Evolutionary conservation across 2,329 filamentous ascomycete genomes (phyloP), one percentile per base, ranked within the genome.

Genomic region (Alternaria longipes): DNA sequence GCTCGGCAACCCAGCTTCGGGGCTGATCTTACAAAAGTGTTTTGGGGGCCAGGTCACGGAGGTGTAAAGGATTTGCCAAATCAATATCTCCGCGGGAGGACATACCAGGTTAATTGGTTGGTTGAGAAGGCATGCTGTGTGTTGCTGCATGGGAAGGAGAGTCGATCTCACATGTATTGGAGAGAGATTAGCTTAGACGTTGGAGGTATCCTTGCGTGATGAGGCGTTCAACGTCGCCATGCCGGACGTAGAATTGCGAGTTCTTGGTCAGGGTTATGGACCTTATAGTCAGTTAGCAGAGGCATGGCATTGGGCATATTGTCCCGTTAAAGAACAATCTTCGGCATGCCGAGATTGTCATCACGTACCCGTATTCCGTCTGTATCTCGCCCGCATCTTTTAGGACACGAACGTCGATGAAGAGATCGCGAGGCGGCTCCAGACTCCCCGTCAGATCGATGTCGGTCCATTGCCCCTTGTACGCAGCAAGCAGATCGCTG

Each of bases 311-410:
- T 40, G 20, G 38, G 14, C n/a, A 22, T 41, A 26, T 24, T 18
- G 30, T 12, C 40, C 18, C 14, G n/a, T 18, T 14, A 22, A 28
- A 20, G 30, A 11, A 8, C 20, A 24, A 30, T 0, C 36, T 54
- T 54, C 22, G 44, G 45, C 34, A 50, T 40, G 40, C 22, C 55
- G 52, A 32, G 20, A 26, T 55, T 12, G 49, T 28, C 3, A 8
- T 58, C 34, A 83, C 90, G 79, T 85, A 97, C 91, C 95, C 95
- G 76, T 99, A 99, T 84, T 99, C 96, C 0, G 95, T 99, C 82
- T 99, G 94, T 66, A 99, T 97, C 83, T 99, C 95, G 5, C 96
- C 95, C 1, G 94, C 95, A 82, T 99, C 95, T 78, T 95, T 97
- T 66, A 99, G 81, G 50, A 99, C 95, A 47, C 95, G 86, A 36